Evolutionary conservation across 805 yeast species (phyloP).

Genomic region (Kazachstania psychrophila): DNA sequence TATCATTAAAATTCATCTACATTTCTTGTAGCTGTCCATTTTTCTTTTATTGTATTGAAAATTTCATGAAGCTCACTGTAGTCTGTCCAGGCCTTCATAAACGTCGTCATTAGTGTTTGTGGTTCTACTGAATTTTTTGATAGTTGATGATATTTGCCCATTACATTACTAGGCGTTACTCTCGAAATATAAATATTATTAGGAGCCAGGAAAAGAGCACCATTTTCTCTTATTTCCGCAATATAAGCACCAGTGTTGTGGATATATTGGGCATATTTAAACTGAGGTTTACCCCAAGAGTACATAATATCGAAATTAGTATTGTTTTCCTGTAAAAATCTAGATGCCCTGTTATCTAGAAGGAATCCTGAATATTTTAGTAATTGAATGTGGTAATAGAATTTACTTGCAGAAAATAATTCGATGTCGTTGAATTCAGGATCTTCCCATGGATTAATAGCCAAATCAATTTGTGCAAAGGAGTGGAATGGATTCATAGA

Average conservation of each 20-base stretch:
- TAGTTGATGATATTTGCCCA: conserved; percentile 26
- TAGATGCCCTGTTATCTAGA: conserved; percentile 70
- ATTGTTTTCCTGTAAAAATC: conserved; percentile 42
- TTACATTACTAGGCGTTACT: conserved; percentile 40
- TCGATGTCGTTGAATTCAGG: conserved; percentile 38
- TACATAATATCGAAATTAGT: conserved; percentile 57
- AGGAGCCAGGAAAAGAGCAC: conserved; percentile 75
- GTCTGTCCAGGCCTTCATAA: conserved; percentile 53
- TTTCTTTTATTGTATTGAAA: conserved; percentile 49
- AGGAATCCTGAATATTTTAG: conserved; percentile 64
- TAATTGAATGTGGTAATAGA: conserved; percentile 70
- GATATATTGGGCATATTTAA: conserved; percentile 78
- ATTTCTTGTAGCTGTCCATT: conserved; percentile 34
- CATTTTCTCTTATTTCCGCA: conserved; percentile 74
- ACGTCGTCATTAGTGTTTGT: conserved; percentile 62
- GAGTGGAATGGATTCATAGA: conserved; percentile 81
- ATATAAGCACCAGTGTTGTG: conserved; percentile 85
- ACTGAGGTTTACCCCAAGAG: conserved; percentile 86
- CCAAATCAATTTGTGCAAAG: conserved; percentile 56
- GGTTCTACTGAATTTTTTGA: conserved; percentile 46
- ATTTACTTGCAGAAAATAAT: conserved; percentile 42
- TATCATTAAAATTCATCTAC: conserved; percentile 22
- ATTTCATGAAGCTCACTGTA: conserved; percentile 39
- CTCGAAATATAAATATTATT: conserved; percentile 77
- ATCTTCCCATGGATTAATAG: conserved; percentile 65